phyloP scores from a whole-genome alignment of 1,284 basidiomycete genomes.

The Golubevia pallescens region DNA sequence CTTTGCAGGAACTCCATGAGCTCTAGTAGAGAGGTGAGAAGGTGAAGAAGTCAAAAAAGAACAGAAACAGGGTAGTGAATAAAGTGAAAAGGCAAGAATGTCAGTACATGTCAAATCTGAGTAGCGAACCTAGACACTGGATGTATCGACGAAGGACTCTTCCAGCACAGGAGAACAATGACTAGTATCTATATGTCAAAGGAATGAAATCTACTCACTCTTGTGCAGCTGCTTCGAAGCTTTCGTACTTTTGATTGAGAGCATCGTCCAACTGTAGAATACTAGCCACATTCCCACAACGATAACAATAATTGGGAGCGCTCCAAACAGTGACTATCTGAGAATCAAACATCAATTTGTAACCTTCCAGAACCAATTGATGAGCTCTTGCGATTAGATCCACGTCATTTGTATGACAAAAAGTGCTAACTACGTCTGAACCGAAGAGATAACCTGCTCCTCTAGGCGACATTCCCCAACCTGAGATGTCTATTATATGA shows the following conservation, averaged over 20 bases:
- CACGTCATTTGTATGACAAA: conserved; percentile 88
- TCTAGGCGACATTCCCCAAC: conserved; percentile 89
- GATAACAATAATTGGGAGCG: conserved; percentile 97
- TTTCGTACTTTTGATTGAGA: conserved; percentile 57
- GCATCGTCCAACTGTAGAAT: conserved; percentile 58
- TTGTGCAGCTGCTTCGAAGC: conserved; percentile 54
- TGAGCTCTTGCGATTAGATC: conserved; percentile 96
- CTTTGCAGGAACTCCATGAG: conserved; percentile 52
- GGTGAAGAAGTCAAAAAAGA: too few relatives aligned
- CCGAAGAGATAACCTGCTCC: conserved; percentile 96
- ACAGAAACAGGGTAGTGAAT: too few relatives aligned
- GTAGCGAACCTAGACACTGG: not conserved
- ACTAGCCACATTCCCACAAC: conserved; percentile 66
- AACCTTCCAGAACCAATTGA: conserved; percentile 95
- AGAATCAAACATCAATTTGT: conserved; percentile 95
- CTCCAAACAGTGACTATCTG: conserved; percentile 98
- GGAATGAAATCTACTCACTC: too few relatives aligned
- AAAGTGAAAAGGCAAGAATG: too few relatives aligned
- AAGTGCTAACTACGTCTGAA: conserved; percentile 84
- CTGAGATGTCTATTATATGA: conserved; percentile 36
- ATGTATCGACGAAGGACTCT: too few relatives aligned
- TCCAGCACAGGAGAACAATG: too few relatives aligned
- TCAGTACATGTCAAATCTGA: not conserved
- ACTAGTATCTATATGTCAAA: not conserved
- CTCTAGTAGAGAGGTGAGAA: not conserved